Percentiles rank a stretch among this genome's conserved stretches.
Evolutionary conservation across 1,139 yeast genomes (phyloP).

Genomic region (Yarrowia galli): DNA sequence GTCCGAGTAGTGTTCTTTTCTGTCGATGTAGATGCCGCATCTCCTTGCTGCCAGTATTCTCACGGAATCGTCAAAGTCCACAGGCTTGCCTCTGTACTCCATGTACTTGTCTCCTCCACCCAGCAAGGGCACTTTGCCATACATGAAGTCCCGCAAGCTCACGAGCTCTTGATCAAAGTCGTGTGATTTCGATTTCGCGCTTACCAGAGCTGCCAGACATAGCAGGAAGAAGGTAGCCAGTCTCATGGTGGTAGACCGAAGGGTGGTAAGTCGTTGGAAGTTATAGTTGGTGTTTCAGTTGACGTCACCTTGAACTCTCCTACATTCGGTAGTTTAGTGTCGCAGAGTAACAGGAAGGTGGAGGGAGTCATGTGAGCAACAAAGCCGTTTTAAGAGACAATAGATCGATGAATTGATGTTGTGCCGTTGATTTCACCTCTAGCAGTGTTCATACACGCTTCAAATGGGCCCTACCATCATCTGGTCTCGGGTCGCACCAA

Average conservation of each 20-base stretch:
- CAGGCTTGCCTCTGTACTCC: not conserved
- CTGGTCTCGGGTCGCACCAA: no score
- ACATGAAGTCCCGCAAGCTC: conserved; percentile 10
- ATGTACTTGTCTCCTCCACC: conserved; percentile 2
- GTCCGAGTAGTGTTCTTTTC: not conserved
- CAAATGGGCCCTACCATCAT: no score
- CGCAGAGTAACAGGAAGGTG: not conserved
- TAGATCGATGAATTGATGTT: not conserved
- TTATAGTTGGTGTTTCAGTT: not conserved
- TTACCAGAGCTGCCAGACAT: not conserved
- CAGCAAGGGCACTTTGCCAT: conserved; percentile 1
- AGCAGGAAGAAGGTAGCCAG: not conserved
- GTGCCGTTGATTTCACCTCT: no score
- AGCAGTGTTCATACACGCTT: no score
- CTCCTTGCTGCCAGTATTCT: not conserved
- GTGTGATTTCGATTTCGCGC: not conserved
- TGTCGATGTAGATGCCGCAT: conserved; percentile 3
- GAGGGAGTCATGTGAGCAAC: not conserved
- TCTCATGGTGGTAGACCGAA: not conserved
- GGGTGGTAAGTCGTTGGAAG: conserved; percentile 9
- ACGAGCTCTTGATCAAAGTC: not conserved
- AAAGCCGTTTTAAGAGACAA: not conserved
- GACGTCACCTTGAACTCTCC: not conserved
- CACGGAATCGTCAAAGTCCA: not conserved
- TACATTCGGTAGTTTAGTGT: not conserved